Evolutionary conservation across 495 filamentous ascomycete genomes (phyloP).

Genomic region (Neurospora sp.): DNA sequence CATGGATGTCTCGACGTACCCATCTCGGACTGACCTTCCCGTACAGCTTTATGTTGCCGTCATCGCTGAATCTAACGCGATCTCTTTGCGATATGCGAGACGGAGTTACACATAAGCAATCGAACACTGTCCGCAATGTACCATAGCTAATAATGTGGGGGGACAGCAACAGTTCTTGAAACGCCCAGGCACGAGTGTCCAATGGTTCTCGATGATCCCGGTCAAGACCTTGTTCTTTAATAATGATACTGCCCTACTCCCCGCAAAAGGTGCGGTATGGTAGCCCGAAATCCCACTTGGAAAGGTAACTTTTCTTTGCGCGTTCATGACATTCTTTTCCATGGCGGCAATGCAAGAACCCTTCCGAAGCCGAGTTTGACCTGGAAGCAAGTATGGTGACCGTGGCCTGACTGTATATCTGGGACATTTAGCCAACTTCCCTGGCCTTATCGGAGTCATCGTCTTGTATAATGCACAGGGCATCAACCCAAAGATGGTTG

Average conservation of each 20-base stretch:
- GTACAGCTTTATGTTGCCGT: background rate
- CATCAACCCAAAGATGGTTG: conserved; percentile 26
- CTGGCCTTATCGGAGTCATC: conserved; percentile 11
- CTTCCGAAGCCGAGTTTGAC: background rate
- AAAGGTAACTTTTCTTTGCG: background rate
- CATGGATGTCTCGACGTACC: background rate
- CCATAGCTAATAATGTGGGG: background rate
- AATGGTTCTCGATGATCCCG: fast-evolving
- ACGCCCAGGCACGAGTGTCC: background rate
- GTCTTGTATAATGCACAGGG: conserved; percentile 29
- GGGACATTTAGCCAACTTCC: background rate
- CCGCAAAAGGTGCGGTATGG: background rate
- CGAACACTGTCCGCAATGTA: background rate
- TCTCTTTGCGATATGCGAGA: no score
- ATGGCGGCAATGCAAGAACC: background rate
- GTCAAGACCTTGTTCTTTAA: background rate
- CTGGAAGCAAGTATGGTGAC: background rate
- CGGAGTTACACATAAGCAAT: background rate
- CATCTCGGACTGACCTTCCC: no score
- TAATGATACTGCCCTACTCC: background rate
- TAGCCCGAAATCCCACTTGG: background rate
- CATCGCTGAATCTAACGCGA: background rate
- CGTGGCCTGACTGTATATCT: background rate
- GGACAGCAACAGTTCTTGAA: background rate
- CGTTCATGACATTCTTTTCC: background rate